Conservation (phyloP, 1,284 basidiomycete genomes). For the Malassezia pachydermatis region DNA sequence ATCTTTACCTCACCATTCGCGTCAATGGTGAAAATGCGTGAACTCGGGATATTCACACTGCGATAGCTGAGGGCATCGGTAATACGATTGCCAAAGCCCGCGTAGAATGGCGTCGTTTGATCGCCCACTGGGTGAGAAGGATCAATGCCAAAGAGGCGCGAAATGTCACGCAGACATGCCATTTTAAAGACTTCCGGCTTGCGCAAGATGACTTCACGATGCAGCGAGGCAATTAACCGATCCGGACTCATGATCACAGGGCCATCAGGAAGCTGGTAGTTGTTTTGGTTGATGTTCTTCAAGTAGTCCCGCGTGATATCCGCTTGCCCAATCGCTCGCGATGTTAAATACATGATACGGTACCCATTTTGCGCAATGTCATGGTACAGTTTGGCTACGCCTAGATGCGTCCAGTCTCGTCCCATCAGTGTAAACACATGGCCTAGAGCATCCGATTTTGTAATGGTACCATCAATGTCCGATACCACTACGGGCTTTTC, state of each 20-base stretch:
- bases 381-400: slow-evolving; percentile 95
- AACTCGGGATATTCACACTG: slow-evolving; percentile 84
- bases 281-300: slow-evolving; percentile 85
- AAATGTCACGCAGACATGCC: slow-evolving; percentile 94
- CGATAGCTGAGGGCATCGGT: slow-evolving; percentile 96
- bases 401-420: slow-evolving; percentile 97
- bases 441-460: slow-evolving; percentile 82
- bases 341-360: slow-evolving; percentile 96
- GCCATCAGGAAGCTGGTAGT: slow-evolving; percentile 89
- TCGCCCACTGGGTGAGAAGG: slow-evolving; percentile 8
- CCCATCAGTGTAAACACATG: slow-evolving; percentile 98
- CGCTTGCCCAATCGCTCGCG: slow-evolving; percentile 93
- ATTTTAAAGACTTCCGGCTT: slow-evolving; percentile 99
- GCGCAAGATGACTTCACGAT: slow-evolving; percentile 59
- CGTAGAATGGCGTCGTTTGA: slow-evolving; percentile 66
- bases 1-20: slow-evolving; percentile 91
- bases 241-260: slow-evolving; percentile 99
- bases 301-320: slow-evolving; percentile 93
- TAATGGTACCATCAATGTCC: slow-evolving; percentile 98
- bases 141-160: slow-evolving; percentile 69
- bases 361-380: slow-evolving; percentile 92
- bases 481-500: slow-evolving; percentile 83
- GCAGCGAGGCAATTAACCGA: slow-evolving; percentile 81
- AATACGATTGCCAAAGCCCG: slow-evolving; percentile 95
- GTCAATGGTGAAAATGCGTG: slow-evolving; percentile 95